Conservation (phyloP, 805 yeast species). For the Kuraishia capsulata region DNA sequence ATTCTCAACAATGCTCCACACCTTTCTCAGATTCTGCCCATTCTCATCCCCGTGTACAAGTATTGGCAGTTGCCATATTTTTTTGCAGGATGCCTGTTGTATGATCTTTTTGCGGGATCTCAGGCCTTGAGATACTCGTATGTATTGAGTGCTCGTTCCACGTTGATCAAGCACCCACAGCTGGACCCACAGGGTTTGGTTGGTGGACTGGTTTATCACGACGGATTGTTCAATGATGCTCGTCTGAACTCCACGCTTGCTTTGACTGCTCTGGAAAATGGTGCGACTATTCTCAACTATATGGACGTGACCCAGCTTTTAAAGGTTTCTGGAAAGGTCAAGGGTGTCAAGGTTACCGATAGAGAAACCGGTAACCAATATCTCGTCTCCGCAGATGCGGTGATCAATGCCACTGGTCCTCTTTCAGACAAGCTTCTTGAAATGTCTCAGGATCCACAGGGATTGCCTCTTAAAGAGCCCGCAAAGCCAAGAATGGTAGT, state of each 20-base stretch:
- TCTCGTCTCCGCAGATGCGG: conserved; percentile 57
- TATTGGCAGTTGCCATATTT: conserved; percentile 96
- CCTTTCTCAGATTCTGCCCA: conserved; percentile 76
- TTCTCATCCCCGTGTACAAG: conserved; percentile 91
- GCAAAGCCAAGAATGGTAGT: conserved; percentile 71
- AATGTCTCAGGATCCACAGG: conserved; percentile 70
- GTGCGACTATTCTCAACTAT: conserved; percentile 87
- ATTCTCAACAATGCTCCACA: conserved; percentile 90
- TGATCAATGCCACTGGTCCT: conserved; percentile 94
- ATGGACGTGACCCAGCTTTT: conserved; percentile 68
- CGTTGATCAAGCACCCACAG: conserved; percentile 78
- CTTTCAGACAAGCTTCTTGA: conserved; percentile 76
- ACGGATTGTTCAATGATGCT: conserved; percentile 89
- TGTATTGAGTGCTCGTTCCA: conserved; percentile 54
- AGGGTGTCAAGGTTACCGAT: conserved; percentile 73
- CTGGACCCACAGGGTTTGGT: conserved; percentile 69
- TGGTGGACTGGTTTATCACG: conserved; percentile 91
- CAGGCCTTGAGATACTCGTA: conserved; percentile 79
- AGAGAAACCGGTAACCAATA: conserved; percentile 56
- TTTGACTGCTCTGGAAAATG: conserved; percentile 73
- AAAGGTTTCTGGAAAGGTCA: conserved; percentile 54
- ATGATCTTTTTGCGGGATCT: conserved; percentile 86
- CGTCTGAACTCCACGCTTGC: conserved; percentile 86
- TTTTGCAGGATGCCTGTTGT: conserved; percentile 83
- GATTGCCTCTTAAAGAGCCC: conserved; percentile 43